These are phyloP conservation scores for Dioscorea zingiberensis DNA, from an alignment of 106 monocot species.

Conservation along the genomic window DNA sequence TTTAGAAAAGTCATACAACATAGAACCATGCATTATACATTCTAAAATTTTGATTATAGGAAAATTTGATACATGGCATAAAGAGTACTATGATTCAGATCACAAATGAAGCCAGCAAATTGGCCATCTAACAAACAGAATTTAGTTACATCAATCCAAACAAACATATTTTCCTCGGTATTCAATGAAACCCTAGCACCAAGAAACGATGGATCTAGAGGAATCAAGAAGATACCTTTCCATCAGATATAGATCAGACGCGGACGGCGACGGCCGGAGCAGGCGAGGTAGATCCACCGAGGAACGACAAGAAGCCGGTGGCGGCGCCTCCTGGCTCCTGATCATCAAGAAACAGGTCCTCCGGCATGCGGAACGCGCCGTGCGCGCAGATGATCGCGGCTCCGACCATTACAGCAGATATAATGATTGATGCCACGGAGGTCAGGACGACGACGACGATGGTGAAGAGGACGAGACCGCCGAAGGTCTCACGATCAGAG, in stretches of 20 bases:
- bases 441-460: slow-evolving; percentile 1
- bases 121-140: too few relatives aligned
- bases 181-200: too few relatives aligned
- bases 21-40: too few relatives aligned
- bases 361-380: slow-evolving; percentile 1
- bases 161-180: too few relatives aligned
- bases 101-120: too few relatives aligned
- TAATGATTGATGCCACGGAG: neutral
- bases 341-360: slow-evolving; percentile 11
- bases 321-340: neutral
- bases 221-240: too few relatives aligned
- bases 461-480: neutral
- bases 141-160: too few relatives aligned
- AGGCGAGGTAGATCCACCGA: neutral
- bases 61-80: too few relatives aligned
- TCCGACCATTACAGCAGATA: neutral
- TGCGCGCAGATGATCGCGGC: slow-evolving; percentile 1
- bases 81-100: too few relatives aligned
- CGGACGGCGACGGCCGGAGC: slow-evolving; percentile 3
- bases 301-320: slow-evolving; percentile 5
- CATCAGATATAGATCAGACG: neutral
- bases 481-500: slow-evolving; percentile 3
- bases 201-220: too few relatives aligned
- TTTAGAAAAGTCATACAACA: too few relatives aligned
- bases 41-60: too few relatives aligned